These are phyloP conservation scores for Osmanthus fragrans DNA, from an alignment of 257 asterid species.

Conservation along the genomic window DNA sequence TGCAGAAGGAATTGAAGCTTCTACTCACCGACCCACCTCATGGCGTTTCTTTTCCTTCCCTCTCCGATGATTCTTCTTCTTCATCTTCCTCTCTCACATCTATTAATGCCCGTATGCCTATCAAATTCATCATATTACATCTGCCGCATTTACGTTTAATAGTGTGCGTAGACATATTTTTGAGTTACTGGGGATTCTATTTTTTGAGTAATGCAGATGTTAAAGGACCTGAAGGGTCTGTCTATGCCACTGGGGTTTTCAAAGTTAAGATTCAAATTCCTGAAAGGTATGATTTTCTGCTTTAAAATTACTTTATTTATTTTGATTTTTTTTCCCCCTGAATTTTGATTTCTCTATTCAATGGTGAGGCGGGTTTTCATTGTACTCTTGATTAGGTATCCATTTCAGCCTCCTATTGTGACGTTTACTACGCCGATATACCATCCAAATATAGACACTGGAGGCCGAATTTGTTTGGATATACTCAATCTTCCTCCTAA, in stretches of 20 bases:
- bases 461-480: conserved; percentile 93
- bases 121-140: background rate
- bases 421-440: conserved; percentile 73
- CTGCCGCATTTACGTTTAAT: background rate
- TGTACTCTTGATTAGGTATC: conserved; percentile 52
- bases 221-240: conserved; percentile 78
- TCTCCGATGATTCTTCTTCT: conserved; percentile 45
- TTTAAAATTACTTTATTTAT: background rate
- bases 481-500: conserved; percentile 93
- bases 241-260: conserved; percentile 64
- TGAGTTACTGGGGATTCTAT: background rate
- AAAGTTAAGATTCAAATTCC: conserved; percentile 72
- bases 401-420: conserved; percentile 87
- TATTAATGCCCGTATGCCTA: conserved; percentile 54
- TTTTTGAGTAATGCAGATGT: conserved; percentile 41
- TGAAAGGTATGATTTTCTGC: conserved; percentile 46
- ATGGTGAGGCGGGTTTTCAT: conserved; percentile 5
- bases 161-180: background rate
- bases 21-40: conserved; percentile 84
- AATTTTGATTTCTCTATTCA: background rate
- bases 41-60: conserved; percentile 68
- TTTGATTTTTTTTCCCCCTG: background rate
- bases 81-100: conserved; percentile 53
- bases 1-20: conserved; percentile 83
- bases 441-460: conserved; percentile 88